Evolutionary conservation across 2,329 filamentous ascomycete species (phyloP).

Genomic region (Raffaelea ambrosiae): DNA sequence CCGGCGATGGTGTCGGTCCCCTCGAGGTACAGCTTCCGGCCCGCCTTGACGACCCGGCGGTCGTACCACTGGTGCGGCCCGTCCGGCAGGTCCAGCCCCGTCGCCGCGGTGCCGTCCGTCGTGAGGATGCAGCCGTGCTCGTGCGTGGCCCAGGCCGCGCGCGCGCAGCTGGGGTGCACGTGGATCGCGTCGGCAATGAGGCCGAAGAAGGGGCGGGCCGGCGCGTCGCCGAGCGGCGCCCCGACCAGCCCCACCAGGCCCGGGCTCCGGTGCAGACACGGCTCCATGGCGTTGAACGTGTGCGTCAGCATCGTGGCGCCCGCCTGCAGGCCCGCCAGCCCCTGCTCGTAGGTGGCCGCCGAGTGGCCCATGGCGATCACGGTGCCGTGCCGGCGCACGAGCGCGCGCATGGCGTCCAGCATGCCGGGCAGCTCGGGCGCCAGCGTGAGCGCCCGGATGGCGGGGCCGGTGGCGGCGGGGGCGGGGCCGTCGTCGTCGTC

Average conservation of each 20-base stretch:
- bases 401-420: slow-evolving; percentile 54
- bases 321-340: slow-evolving; percentile 54
- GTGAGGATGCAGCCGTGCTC: slow-evolving; percentile 74
- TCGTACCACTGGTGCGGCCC: slow-evolving; percentile 66
- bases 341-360: slow-evolving; percentile 73
- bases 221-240: slow-evolving; percentile 26
- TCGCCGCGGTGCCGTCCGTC: slow-evolving; percentile 66
- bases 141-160: slow-evolving; percentile 74
- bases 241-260: slow-evolving; percentile 77
- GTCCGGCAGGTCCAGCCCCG: slow-evolving; percentile 68
- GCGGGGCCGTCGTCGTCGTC: no score
- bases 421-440: slow-evolving; percentile 68
- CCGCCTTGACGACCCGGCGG: slow-evolving; percentile 50
- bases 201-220: slow-evolving; percentile 66
- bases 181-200: slow-evolving; percentile 82
- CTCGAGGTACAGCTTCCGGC: slow-evolving; percentile 45
- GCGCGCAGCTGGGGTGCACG: slow-evolving; percentile 72
- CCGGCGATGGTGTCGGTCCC: slow-evolving; percentile 10
- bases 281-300: slow-evolving; percentile 81
- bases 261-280: slow-evolving; percentile 79
- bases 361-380: slow-evolving; percentile 72
- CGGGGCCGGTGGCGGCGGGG: no score
- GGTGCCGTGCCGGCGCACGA: slow-evolving; percentile 51
- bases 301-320: slow-evolving; percentile 81
- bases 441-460: slow-evolving; percentile 68